Conservation (phyloP, 768 basidiomycete genomes). For the Boletus vermiculosoides region DNA sequence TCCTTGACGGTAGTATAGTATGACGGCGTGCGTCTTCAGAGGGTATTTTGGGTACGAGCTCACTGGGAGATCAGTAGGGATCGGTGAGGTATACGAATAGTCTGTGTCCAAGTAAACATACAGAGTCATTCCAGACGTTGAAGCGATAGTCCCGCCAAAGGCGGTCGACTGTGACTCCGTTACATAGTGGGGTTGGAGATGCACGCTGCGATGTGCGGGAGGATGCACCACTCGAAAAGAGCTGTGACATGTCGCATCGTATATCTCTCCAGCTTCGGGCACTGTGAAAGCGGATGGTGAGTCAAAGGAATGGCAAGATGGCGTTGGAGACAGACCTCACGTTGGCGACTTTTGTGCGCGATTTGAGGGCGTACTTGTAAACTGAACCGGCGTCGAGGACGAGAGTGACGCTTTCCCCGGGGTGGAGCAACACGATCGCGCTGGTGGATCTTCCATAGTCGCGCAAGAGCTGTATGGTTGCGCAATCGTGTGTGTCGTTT, state of each 20-base stretch:
- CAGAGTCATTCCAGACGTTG: conserved; percentile 58
- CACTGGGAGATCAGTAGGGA: conserved; percentile 17
- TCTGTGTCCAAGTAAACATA: conserved; percentile 9
- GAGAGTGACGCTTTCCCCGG: conserved; percentile 62
- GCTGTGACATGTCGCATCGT: conserved; percentile 57
- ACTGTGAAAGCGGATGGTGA: conserved; percentile 32
- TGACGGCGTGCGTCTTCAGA: conserved; percentile 18
- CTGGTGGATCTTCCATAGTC: conserved; percentile 60
- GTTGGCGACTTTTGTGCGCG: conserved; percentile 61
- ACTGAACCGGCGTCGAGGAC: conserved; percentile 67
- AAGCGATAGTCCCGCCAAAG: conserved; percentile 67
- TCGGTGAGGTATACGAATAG: conserved; percentile 1
- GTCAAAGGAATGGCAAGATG: conserved; percentile 4
- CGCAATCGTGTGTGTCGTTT: conserved; percentile 65
- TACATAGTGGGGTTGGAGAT: conserved; percentile 38
- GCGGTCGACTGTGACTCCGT: conserved; percentile 62
- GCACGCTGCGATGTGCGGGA: conserved; percentile 34
- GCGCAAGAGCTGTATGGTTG: conserved; percentile 61
- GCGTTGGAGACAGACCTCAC: conserved; percentile 51
- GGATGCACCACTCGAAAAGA: conserved; percentile 45
- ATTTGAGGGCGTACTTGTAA: conserved; percentile 70
- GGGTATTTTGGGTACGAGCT: conserved; percentile 26
- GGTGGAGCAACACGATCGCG: conserved; percentile 55
- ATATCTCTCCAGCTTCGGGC: conserved; percentile 67
- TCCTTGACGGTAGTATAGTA: conserved; percentile 29